Evolutionary conservation across 164 flowering plant species (phyloP), one percentile per base, ranked within the genome.

Genomic region (Macadamia tetraphylla): DNA sequence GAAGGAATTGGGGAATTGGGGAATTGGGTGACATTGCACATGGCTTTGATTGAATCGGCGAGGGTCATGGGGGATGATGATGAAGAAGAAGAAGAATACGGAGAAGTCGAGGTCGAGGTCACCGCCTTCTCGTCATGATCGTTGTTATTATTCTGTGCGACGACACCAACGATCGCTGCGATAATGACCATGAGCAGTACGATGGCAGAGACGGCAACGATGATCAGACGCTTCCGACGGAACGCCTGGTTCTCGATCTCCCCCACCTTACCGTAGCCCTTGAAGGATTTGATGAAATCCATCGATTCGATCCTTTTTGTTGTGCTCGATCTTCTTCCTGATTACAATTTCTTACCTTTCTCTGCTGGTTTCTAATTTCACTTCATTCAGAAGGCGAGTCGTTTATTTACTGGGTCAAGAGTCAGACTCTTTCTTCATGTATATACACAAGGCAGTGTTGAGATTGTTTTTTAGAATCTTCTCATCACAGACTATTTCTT

Each of bases 201-300:
- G 23, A 23, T 23, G 23, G 23, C 76, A 74, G 97, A 88, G 66
- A 87, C 58, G 17, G 9, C 17, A 67, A 88, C 52, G 74, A 92
- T 66, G 74, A 83, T 65, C 64, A 78, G 11, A 2, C 94, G 84
- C 60, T 62, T 75, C 29, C 65, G 69, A 10, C 75, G 83, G 75
- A 82, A 84, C 6, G 80, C 79, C 1, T 71, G 79, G 29, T 87
- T 79, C 52, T 87, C 89, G 0, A n/a, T 64, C 56, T 72, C 77
- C 62, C 82, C 86, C 0, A 86, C 88, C 60, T 85, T 85, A 63
- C 86, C 88, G 51, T 88, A 85, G 66, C 91, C 89, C 62, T 86
- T 89, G 81, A 89, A 83, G 67, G 23, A 23, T 23, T 23, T 23
- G 23, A 23, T 23, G 0, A 23, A 23, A 0, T 23, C 23, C 23